Conservation (phyloP, 2,329 filamentous ascomycete species). For the Botryotinia calthae region DNA sequence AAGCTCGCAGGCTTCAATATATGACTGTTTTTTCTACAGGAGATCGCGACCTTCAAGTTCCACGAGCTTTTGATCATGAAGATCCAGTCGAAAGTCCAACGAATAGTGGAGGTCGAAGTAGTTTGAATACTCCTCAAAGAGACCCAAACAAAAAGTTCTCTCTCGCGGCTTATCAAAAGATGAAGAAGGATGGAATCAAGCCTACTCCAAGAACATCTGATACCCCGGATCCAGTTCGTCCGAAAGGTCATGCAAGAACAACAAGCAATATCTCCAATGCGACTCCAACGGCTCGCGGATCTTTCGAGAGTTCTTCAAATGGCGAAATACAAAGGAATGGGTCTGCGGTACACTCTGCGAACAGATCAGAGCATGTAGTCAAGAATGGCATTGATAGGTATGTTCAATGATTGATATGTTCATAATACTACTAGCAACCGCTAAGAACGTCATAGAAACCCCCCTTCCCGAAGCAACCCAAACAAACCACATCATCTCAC, state of each 20-base stretch:
- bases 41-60: slow-evolving; percentile 32
- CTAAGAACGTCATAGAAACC: slow-evolving; percentile 12
- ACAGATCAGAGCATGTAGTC: slow-evolving; percentile 9
- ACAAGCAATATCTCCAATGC: slow-evolving; percentile 25
- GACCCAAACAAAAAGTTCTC: slow-evolving; percentile 37
- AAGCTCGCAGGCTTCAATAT: slow-evolving; percentile 37
- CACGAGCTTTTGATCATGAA: slow-evolving; percentile 35
- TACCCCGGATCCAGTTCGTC: slow-evolving; percentile 23
- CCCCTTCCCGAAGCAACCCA: slow-evolving; percentile 37
- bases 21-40: slow-evolving; percentile 35
- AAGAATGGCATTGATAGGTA: slow-evolving; percentile 22
- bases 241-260: slow-evolving; percentile 26
- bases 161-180: slow-evolving; percentile 37
- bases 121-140: slow-evolving; percentile 34
- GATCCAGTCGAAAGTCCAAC: slow-evolving; percentile 30
- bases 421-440: too few relatives aligned
- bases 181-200: slow-evolving; percentile 35
- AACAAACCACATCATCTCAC: slow-evolving; percentile 53
- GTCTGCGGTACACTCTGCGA: slow-evolving; percentile 14
- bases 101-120: slow-evolving; percentile 32
- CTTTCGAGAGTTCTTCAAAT: slow-evolving; percentile 25
- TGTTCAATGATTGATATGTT: background rate
- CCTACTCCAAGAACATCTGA: slow-evolving; percentile 26
- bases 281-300: slow-evolving; percentile 30
- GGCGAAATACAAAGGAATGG: slow-evolving; percentile 30